Conservation (phyloP, 345 rosid species). For the Trapa incisa region DNA sequence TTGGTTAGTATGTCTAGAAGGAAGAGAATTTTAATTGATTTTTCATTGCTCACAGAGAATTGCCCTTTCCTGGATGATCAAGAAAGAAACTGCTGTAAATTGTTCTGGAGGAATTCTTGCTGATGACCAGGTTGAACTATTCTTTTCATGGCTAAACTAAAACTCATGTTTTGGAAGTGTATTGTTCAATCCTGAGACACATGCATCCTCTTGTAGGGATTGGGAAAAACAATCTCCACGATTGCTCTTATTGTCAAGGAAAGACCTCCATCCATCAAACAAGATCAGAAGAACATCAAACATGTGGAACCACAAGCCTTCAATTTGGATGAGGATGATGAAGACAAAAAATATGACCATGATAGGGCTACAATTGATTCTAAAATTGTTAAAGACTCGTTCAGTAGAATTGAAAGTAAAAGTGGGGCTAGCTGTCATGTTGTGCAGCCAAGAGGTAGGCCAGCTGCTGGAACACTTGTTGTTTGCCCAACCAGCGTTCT, state of each 20-base stretch:
- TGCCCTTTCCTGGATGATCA: conserved; percentile 95
- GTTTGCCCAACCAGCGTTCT: conserved; percentile 97
- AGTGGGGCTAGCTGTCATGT: conserved; percentile 9
- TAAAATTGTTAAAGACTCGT: conserved; percentile 14
- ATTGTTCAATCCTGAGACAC: neutral
- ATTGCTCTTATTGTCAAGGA: conserved; percentile 91
- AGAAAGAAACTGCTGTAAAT: conserved; percentile 56
- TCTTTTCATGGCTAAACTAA: conserved; percentile 1
- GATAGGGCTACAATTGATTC: conserved; percentile 18
- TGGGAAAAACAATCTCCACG: conserved; percentile 90
- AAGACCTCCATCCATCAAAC: conserved; percentile 37
- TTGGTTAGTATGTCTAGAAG: neutral
- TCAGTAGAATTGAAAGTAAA: conserved; percentile 13
- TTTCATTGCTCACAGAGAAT: conserved; percentile 41
- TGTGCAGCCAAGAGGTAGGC: conserved; percentile 51
- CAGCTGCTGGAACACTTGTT: conserved; percentile 88
- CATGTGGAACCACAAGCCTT: conserved; percentile 41
- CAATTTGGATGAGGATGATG: conserved; percentile 63
- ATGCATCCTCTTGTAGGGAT: conserved; percentile 47
- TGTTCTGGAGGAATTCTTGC: conserved; percentile 98
- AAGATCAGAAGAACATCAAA: conserved; percentile 21
- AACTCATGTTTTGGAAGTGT: neutral
- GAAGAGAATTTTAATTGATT: neutral
- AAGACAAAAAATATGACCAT: conserved; percentile 20
- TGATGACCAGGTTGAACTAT: conserved; percentile 72